Conservation (phyloP, 2,329 filamentous ascomycete species). For the Xylaria polymorpha region DNA sequence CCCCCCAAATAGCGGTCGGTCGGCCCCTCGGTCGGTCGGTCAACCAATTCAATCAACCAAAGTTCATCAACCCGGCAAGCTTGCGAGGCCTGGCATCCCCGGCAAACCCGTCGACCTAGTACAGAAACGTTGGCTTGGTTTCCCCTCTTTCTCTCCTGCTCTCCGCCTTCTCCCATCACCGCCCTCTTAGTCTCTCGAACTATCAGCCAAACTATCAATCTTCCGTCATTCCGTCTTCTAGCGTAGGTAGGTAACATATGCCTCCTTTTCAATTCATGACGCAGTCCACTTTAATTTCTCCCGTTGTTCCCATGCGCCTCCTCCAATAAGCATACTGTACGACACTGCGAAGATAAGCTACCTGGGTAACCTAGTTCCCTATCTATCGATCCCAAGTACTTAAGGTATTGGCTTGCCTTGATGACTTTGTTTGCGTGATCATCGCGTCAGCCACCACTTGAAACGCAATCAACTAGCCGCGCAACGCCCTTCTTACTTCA, state of each 20-base stretch:
- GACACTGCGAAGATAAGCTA: slow-evolving; percentile 13
- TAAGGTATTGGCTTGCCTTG: slow-evolving; percentile 30
- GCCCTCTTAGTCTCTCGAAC: slow-evolving; percentile 11
- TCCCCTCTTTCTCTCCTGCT: slow-evolving; percentile 35
- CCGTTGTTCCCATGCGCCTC: slow-evolving; percentile 14
- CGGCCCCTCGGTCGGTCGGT: slow-evolving; percentile 2
- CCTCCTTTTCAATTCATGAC: slow-evolving; percentile 33
- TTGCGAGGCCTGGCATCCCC: slow-evolving; percentile 4
- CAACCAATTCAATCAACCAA: neutral
- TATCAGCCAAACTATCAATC: slow-evolving; percentile 21
- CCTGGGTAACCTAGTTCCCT: slow-evolving; percentile 7
- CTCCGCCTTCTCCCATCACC: slow-evolving; percentile 11
- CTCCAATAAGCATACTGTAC: slow-evolving; percentile 17
- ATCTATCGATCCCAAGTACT: slow-evolving; percentile 20
- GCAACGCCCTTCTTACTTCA: slow-evolving; percentile 16
- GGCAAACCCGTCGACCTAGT: slow-evolving; percentile 29
- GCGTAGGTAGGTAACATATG: slow-evolving; percentile 23
- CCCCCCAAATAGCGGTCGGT: slow-evolving; percentile 33
- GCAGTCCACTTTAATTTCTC: slow-evolving; percentile 32
- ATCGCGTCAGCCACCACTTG: slow-evolving; percentile 41
- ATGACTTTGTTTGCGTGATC: slow-evolving; percentile 34
- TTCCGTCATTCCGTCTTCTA: slow-evolving; percentile 30
- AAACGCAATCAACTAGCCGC: slow-evolving; percentile 35
- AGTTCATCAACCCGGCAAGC: slow-evolving; percentile 4
- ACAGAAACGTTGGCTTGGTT: slow-evolving; percentile 25